A percentile compares a stretch with the other conserved stretches of the same genome.
Conservation (phyloP, 345 rosid genomes). For the Limnanthes douglasii region DNA sequence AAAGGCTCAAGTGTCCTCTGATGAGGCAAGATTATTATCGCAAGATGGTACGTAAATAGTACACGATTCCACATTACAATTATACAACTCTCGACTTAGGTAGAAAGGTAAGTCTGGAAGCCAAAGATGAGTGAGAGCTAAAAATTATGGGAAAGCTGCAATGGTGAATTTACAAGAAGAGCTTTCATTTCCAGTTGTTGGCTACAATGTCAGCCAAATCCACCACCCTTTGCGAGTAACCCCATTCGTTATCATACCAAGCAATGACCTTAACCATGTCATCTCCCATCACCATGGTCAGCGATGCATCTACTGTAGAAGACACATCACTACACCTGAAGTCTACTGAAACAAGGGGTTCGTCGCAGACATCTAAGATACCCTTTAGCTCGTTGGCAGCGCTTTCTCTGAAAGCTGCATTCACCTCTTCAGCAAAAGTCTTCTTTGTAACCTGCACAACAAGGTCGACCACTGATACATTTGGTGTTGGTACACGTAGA, state of each 20-base stretch:
- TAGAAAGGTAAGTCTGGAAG: background rate
- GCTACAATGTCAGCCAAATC: conserved; percentile 97
- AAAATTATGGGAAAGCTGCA: no score
- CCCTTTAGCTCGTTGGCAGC: conserved; percentile 79
- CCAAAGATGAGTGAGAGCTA: conserved; percentile 12
- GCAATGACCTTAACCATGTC: conserved; percentile 99
- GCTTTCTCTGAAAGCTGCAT: conserved; percentile 79
- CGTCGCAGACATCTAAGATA: conserved; percentile 89
- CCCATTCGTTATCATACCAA: conserved; percentile 99
- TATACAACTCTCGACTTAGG: conserved; percentile 5
- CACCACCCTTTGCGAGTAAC: conserved; percentile 97
- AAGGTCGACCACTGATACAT: conserved; percentile 90
- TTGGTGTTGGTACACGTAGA: conserved; percentile 95
- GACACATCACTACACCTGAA: conserved; percentile 95
- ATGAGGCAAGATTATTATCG: conserved; percentile 14
- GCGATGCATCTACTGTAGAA: conserved; percentile 75
- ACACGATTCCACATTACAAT: conserved; percentile 15
- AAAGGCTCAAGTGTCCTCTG: no score
- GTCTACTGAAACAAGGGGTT: conserved; percentile 93
- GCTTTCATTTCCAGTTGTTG: conserved; percentile 58
- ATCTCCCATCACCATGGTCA: conserved; percentile 98
- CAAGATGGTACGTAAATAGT: conserved; percentile 7
- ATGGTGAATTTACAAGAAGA: conserved; percentile 6
- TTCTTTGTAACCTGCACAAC: conserved; percentile 94
- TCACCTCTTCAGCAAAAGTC: conserved; percentile 94